These are phyloP conservation scores for Myxozyma sirexii DNA, from an alignment of 805 yeast species.

Conservation along the genomic window DNA sequence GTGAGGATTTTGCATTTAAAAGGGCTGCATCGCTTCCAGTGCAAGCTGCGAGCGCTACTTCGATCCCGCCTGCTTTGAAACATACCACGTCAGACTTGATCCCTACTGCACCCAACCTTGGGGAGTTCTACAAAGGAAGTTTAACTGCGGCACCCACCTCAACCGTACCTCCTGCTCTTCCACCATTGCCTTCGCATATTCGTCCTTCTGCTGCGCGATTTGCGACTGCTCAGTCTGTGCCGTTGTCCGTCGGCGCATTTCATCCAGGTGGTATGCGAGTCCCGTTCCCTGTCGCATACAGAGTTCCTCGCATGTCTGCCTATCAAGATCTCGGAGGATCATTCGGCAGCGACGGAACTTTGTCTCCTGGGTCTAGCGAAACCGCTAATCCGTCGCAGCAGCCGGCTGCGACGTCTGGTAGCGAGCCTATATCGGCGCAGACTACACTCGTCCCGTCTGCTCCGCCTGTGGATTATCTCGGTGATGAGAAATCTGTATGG, in stretches of 20 bases:
- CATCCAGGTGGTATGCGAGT: constrained; percentile 9
- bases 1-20: neutral
- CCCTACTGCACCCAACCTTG: constrained; percentile 5
- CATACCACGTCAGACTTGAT: neutral
- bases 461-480: constrained; percentile 1
- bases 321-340: constrained; percentile 12
- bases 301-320: constrained; percentile 5
- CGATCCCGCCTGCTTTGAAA: neutral
- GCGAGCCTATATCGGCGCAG: neutral
- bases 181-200: constrained; percentile 3
- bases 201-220: constrained; percentile 1
- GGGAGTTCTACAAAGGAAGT: neutral
- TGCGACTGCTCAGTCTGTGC: constrained; percentile 1
- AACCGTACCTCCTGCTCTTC: constrained; percentile 4
- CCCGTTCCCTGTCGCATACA: constrained; percentile 12
- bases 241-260: constrained; percentile 1
- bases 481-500: constrained; percentile 12
- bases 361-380: neutral
- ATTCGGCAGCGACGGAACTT: neutral
- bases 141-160: neutral
- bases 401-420: neutral
- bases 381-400: neutral
- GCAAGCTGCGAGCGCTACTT: neutral
- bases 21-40: neutral
- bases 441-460: neutral